A percentile compares a stretch with the other conserved stretches of the same genome.
Conservation (phyloP, 2,329 filamentous ascomycete genomes). For the Colletotrichum sp. region DNA sequence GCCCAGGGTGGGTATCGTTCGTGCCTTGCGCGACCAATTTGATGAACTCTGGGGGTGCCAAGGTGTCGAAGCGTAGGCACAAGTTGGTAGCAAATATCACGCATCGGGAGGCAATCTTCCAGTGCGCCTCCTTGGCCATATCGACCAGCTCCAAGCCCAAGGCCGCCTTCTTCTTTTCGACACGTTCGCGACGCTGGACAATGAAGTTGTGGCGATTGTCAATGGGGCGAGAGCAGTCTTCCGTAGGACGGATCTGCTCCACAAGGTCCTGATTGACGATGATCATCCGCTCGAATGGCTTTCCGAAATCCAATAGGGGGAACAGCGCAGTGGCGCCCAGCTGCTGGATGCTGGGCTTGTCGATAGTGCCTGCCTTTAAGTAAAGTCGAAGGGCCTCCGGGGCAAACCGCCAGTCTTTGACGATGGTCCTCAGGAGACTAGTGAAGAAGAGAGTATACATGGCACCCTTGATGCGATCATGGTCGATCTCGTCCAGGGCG, state of each 20-base stretch:
- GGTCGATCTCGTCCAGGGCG: conserved; percentile 80
- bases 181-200: conserved; percentile 72
- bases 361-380: conserved; percentile 86
- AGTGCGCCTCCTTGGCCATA: conserved; percentile 81
- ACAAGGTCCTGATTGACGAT: conserved; percentile 77
- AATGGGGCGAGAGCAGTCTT: conserved; percentile 68
- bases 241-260: conserved; percentile 71
- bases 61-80: conserved; percentile 87
- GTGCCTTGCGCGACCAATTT: conserved; percentile 83
- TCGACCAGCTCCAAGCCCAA: conserved; percentile 84
- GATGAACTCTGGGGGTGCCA: conserved; percentile 82
- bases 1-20: conserved; percentile 87
- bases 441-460: conserved; percentile 92
- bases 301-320: conserved; percentile 89
- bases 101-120: conserved; percentile 93
- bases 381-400: conserved; percentile 89
- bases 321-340: conserved; percentile 83
- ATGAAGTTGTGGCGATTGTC: conserved; percentile 75
- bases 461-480: conserved; percentile 91
- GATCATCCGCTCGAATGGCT: conserved; percentile 84
- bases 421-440: conserved; percentile 84
- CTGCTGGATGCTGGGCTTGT: conserved; percentile 94
- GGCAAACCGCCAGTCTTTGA: conserved; percentile 93
- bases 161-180: conserved; percentile 83
- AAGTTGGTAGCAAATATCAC: conserved; percentile 90